These are phyloP conservation scores for Crotalaria pallida DNA, from an alignment of 306 rosid genomes.

Conservation along the genomic window DNA sequence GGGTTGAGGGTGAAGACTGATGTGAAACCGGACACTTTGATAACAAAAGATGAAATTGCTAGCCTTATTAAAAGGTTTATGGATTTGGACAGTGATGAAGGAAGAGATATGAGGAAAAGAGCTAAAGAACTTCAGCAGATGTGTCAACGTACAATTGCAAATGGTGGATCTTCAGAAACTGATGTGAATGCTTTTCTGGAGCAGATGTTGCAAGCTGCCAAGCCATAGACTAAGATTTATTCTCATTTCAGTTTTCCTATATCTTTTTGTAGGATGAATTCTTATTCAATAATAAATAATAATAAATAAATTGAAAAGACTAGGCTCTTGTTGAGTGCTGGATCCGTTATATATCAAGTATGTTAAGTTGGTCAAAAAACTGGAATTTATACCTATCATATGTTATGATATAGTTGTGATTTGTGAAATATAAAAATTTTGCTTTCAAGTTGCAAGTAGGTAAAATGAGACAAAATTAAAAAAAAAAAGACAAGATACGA, in stretches of 20 bases:
- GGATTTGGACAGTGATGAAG: constrained; percentile 34
- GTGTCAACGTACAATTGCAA: constrained; percentile 28
- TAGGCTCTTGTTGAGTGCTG: too few species aligned
- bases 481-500: too few species aligned
- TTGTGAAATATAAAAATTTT: too few species aligned
- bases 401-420: too few species aligned
- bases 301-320: too few species aligned
- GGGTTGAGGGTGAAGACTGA: constrained; percentile 48
- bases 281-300: too few species aligned
- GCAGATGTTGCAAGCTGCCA: neutral
- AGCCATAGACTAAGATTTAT: neutral
- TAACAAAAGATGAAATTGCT: constrained; percentile 37
- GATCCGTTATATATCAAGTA: too few species aligned
- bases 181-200: constrained; percentile 29
- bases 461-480: too few species aligned
- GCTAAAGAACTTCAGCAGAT: constrained; percentile 19
- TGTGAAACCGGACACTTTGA: constrained; percentile 15
- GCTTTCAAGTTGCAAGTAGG: too few species aligned
- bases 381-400: too few species aligned
- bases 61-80: constrained; percentile 34
- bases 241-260: neutral
- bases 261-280: too few species aligned
- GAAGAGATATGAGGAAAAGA: constrained; percentile 34
- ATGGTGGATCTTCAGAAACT: constrained; percentile 38
- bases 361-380: too few species aligned